A percentile compares a stretch with the other conserved stretches of the same genome.
Conservation (phyloP, 495 filamentous ascomycete genomes). For the Geoglossum glabrum region DNA sequence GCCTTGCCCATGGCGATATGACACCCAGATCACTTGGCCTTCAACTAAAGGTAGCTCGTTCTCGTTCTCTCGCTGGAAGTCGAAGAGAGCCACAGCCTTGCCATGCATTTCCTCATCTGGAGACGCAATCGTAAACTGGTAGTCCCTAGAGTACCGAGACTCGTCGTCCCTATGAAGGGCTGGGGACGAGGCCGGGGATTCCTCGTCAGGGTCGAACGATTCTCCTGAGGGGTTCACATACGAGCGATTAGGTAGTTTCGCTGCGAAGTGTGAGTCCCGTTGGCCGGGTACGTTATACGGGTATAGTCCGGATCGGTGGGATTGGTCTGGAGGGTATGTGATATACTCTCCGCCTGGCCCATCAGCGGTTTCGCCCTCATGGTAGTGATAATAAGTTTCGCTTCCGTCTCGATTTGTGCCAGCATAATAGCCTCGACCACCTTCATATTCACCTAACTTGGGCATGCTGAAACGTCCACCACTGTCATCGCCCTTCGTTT, state of each 20-base stretch:
- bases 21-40: conserved; percentile 92
- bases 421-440: conserved; percentile 42
- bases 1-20: conserved; percentile 84
- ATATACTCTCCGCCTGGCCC: conserved; percentile 65
- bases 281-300: conserved; percentile 18
- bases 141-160: conserved; percentile 66
- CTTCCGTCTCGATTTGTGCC: conserved; percentile 52
- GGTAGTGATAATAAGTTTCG: conserved; percentile 57
- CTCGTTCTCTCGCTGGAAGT: conserved; percentile 86
- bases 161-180: conserved; percentile 29
- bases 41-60: conserved; percentile 86
- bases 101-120: conserved; percentile 97
- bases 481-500: conserved; percentile 17
- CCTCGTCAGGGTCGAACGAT: not conserved
- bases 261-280: conserved; percentile 27
- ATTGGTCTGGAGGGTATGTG: conserved; percentile 50
- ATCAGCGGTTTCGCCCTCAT: conserved; percentile 39
- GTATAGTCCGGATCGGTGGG: conserved; percentile 29
- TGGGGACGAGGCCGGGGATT: conserved; percentile 23
- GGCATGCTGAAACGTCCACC: conserved; percentile 12
- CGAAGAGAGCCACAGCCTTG: conserved; percentile 85
- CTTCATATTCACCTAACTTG: conserved; percentile 19
- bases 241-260: conserved; percentile 28
- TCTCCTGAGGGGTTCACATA: conserved; percentile 20
- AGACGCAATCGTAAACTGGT: conserved; percentile 86